Evolutionary conservation across 441 rosid genomes (phyloP).

Genomic region (Pelargonium fulgidum): DNA sequence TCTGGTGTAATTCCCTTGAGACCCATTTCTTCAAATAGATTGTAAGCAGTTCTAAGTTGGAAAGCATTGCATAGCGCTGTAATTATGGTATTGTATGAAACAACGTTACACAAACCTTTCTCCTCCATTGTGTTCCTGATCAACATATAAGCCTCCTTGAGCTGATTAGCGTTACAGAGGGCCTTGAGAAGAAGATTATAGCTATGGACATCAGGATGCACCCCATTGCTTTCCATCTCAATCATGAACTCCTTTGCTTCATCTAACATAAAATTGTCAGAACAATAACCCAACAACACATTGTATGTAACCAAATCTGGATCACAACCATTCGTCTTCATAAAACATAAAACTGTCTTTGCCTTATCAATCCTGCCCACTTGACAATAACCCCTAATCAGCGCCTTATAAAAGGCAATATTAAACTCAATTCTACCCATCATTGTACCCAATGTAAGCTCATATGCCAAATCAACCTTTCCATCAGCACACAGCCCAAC

Average conservation of each 20-base stretch:
- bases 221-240: slow-evolving; percentile 64
- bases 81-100: slow-evolving; percentile 77
- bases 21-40: slow-evolving; percentile 64
- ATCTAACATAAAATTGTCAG: slow-evolving; percentile 51
- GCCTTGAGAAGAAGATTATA: slow-evolving; percentile 77
- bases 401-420: slow-evolving; percentile 54
- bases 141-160: slow-evolving; percentile 49
- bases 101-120: slow-evolving; percentile 62
- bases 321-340: slow-evolving; percentile 29
- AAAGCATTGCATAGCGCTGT: slow-evolving; percentile 47
- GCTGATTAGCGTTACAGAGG: slow-evolving; percentile 50
- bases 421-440: slow-evolving; percentile 48
- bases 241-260: slow-evolving; percentile 56
- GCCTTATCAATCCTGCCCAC: background rate
- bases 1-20: slow-evolving; percentile 52
- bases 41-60: slow-evolving; percentile 44
- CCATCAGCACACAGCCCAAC: slow-evolving; percentile 62
- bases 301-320: slow-evolving; percentile 82
- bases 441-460: slow-evolving; percentile 58
- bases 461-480: slow-evolving; percentile 85
- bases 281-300: slow-evolving; percentile 62
- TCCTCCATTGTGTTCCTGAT: slow-evolving; percentile 59
- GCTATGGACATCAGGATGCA: slow-evolving; percentile 70
- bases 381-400: slow-evolving; percentile 71
- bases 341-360: background rate